Percentiles rank a stretch among this genome's conserved stretches.
Conservation (phyloP, 2,329 filamentous ascomycete species). For the Sporothrix euskadiensis region DNA sequence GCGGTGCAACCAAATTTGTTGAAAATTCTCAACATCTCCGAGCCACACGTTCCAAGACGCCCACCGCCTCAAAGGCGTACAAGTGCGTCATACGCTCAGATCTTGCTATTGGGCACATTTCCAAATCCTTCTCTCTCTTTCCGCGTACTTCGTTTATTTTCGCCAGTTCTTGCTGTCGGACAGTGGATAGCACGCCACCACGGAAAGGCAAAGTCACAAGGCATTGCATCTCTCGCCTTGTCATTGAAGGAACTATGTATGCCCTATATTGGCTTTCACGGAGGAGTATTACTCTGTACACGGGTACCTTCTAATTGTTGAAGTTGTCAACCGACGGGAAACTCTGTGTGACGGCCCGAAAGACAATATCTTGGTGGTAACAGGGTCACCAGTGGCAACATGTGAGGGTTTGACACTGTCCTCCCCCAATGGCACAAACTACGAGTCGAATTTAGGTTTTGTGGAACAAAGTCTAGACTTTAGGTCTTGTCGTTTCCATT, state of each 20-base stretch:
- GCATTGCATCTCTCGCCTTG: no score
- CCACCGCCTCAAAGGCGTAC: not conserved
- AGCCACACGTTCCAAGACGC: not conserved
- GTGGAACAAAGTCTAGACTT: conserved; percentile 8
- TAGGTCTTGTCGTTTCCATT: not conserved
- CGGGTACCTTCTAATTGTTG: not conserved
- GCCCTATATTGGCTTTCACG: not conserved
- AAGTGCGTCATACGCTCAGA: conserved; percentile 8
- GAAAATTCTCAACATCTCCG: not conserved
- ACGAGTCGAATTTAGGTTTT: not conserved
- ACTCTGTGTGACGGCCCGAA: conserved; percentile 14
- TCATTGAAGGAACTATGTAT: no score
- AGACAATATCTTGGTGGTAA: conserved; percentile 9
- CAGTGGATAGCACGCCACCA: not conserved
- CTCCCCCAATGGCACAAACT: not conserved
- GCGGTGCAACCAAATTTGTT: conserved; percentile 9
- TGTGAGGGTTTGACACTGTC: conserved; percentile 19
- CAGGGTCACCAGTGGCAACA: conserved; percentile 23
- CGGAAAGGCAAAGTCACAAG: no score
- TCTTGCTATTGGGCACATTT: not conserved
- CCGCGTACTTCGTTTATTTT: not conserved
- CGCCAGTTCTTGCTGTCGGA: not conserved
- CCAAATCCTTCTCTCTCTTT: not conserved
- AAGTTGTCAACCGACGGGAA: conserved; percentile 4
- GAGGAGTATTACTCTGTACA: not conserved